Evolutionary conservation across 148 eudicot species (phyloP), one percentile per base, ranked within the genome.

Genomic region (Dianthus caryophyllus): DNA sequence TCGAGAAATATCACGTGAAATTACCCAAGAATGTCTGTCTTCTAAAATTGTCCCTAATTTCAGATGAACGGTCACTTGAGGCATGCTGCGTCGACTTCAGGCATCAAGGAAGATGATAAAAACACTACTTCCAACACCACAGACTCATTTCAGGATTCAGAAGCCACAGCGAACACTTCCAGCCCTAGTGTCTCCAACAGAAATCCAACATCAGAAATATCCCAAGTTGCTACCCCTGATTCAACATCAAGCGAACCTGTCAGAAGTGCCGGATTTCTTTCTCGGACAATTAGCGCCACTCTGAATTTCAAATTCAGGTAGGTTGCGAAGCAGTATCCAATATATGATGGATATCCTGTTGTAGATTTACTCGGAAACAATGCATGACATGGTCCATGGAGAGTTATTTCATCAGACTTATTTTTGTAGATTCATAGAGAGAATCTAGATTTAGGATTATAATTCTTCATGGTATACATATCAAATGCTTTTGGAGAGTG

Each of bases 201-300:
- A 52, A 62, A 18, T 41, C 50, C 44, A 38, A 64, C 44, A 60
- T 53, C 82, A 46, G 83, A 77, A 69, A 80, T 52, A 15, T 36
- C 79, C 30, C 78, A 47, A 52, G 58, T 71, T 30, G 46, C 46
- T 8, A 52, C 73, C 17, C 67, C 81, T 1, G 74, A 84, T 21
- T 8, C 79, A 21, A 66, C 84, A 57, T 82, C 82, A 9, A 59
- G 77, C 21, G 75, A 13, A 60, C 56, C 81, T 44, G 74, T 77
- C 76, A 63, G 71, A 61, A 71, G 79, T 39, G 71, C 75, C 22
- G 68, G 86, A 17, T 76, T 86, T 17, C 71, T 89, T 67, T 75
- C 83, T 36, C 87, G 97, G 72, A 82, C 84, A 66, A 77, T 78
- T 53, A 84, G 93, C 58, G 79, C 79, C 1, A 67, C 73, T 61